phyloP scores from a whole-genome alignment of 371 early-diverging fungal species.

The Thermomucor indicae-seudaticae region DNA sequence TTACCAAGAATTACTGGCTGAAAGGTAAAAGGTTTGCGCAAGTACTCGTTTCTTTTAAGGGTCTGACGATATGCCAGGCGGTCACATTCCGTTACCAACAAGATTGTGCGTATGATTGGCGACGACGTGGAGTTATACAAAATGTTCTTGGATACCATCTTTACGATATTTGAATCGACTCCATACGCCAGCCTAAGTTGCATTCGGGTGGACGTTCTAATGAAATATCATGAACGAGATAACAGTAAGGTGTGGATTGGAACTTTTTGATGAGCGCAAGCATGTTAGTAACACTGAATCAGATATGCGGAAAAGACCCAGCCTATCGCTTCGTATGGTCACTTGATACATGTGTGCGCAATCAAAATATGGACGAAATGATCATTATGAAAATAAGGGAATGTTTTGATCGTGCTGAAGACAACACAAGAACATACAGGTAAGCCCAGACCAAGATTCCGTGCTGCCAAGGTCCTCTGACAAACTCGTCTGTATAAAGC shows the following conservation, averaged over 20 bases:
- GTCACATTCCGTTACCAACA: constrained; percentile 44
- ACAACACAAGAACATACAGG: constrained; percentile 57
- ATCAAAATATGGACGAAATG: constrained; percentile 60
- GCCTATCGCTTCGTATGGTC: constrained; percentile 65
- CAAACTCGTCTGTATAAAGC: constrained; percentile 25
- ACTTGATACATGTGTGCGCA: constrained; percentile 64
- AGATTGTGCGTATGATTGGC: constrained; percentile 52
- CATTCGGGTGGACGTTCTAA: constrained; percentile 64
- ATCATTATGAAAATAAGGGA: constrained; percentile 60
- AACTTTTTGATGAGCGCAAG: constrained; percentile 30
- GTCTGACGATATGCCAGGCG: constrained; percentile 44
- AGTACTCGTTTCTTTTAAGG: no score
- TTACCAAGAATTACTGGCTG: constrained; percentile 42
- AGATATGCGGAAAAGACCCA: constrained; percentile 49
- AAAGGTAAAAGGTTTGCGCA: constrained; percentile 48
- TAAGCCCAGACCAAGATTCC: no score
- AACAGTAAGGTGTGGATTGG: no score
- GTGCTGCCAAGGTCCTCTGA: no score
- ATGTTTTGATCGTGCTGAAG: constrained; percentile 59
- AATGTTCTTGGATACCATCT: constrained; percentile 54
- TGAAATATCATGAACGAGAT: constrained; percentile 64
- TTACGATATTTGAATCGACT: constrained; percentile 52
- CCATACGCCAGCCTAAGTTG: constrained; percentile 59
- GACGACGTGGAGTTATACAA: constrained; percentile 54
- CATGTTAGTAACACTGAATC: neutral